Percentiles rank a stretch among this genome's conserved stretches.
These are phyloP conservation scores for Neobulgaria alba DNA, from an alignment of 2,329 filamentous ascomycete species.

Conservation along the genomic window DNA sequence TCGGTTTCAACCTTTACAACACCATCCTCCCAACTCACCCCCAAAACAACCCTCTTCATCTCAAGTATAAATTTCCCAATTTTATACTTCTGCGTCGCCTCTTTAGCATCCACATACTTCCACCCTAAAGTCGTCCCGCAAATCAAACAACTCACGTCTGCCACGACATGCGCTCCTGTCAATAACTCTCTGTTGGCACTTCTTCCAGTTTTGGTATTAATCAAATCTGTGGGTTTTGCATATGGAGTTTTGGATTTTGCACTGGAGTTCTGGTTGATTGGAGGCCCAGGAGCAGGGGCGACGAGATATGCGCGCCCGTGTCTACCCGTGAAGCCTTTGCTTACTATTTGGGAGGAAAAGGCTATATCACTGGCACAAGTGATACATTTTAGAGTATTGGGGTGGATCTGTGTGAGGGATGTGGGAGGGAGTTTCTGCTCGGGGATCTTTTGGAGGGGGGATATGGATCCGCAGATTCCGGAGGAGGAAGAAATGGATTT, in stretches of 20 bases:
- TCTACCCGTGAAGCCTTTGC: slow-evolving; percentile 57
- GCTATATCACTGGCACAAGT: slow-evolving; percentile 53
- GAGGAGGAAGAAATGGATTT: too few relatives aligned
- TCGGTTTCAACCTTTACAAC: slow-evolving; percentile 10
- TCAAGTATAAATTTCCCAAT: slow-evolving; percentile 62
- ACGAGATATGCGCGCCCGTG: slow-evolving; percentile 57
- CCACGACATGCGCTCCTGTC: slow-evolving; percentile 55
- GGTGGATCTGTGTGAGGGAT: slow-evolving; percentile 35
- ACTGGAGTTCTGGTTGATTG: too few relatives aligned
- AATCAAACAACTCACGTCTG: slow-evolving; percentile 50
- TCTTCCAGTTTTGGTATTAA: slow-evolving; percentile 48
- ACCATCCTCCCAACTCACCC: slow-evolving; percentile 45
- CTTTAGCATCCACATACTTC: slow-evolving; percentile 59
- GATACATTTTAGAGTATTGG: slow-evolving; percentile 50
- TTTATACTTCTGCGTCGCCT: slow-evolving; percentile 55
- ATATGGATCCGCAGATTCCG: too few relatives aligned
- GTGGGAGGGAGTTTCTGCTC: slow-evolving; percentile 17
- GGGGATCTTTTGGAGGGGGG: slow-evolving; percentile 24
- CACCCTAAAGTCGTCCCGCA: slow-evolving; percentile 53
- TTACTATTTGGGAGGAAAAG: slow-evolving; percentile 51
- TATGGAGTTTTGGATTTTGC: slow-evolving; percentile 23
- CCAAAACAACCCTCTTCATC: slow-evolving; percentile 45
- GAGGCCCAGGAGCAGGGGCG: slow-evolving; percentile 29
- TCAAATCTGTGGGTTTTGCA: slow-evolving; percentile 28
- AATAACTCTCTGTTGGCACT: slow-evolving; percentile 49